Evolutionary conservation across 2,329 filamentous ascomycete species (phyloP), one percentile per base, ranked within the genome.

Genomic region (Aspergillus neoniger): DNA sequence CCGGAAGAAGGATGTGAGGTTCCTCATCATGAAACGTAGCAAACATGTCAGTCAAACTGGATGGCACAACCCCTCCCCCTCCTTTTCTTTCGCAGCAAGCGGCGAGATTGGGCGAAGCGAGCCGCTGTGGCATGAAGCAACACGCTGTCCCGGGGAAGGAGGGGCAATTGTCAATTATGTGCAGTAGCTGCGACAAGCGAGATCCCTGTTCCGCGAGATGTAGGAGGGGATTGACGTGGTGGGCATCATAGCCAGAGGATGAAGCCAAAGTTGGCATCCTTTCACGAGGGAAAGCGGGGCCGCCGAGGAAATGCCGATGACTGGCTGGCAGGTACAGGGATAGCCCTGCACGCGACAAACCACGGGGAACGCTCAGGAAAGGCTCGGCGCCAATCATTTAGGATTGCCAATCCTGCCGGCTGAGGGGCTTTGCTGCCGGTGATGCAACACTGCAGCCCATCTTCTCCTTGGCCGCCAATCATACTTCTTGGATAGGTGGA

Each of bases 141-240:
- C 25, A 17, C 47, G 15, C 47, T n/a, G 23, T 17, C 12, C 25
- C n/a, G 32, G 44, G 44, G 38, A 39, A 39, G 30, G 53, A 32
- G 53, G 53, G 43, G 53, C 23, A 62, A 44, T 59, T 59, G 28
- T 25, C 32, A 36, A 36, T 47, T 58, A 43, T 41, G 21, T 49
- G 44, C 49, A 55, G 43, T 51, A 44, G 54, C 50, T 25, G 55
- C 50, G 47, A 49, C 52, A 56, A 49, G 59, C 47, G 50, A 51
- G 60, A 55, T 53, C 51, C 57, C 43, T 57, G 63, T 65, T 63
- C 62, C 62, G 58, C 63, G 61, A 52, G 58, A 59, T 51, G 50
- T 47, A 55, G 55, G 55, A 19, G 43, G 41, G 55, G 48, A 49
- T 67, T 63, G 66, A 68, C 66, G 66, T 68, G 65, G 62, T 58